Percentiles rank a stretch among this genome's conserved stretches.
These are phyloP conservation scores for Diaporthe vaccinii DNA, from an alignment of 2,329 filamentous ascomycete species.

Conservation along the genomic window DNA sequence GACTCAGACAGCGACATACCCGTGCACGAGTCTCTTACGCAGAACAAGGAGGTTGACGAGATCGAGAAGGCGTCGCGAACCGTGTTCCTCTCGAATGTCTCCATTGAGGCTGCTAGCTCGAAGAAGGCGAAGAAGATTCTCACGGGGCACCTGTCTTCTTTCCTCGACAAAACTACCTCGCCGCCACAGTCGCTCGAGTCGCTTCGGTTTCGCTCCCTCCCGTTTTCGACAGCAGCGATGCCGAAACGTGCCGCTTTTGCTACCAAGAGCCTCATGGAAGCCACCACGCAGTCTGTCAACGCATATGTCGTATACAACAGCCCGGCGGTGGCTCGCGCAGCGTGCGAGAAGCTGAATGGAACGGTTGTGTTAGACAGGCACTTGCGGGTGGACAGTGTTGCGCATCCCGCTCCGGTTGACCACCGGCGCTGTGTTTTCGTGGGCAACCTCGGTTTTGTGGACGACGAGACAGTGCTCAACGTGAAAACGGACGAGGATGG, in stretches of 20 bases:
- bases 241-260: constrained; percentile 97
- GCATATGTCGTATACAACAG: constrained; percentile 93
- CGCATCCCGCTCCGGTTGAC: constrained; percentile 86
- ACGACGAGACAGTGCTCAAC: constrained; percentile 83
- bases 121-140: constrained; percentile 85
- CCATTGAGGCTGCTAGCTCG: constrained; percentile 83
- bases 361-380: constrained; percentile 87
- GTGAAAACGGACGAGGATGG: constrained; percentile 75
- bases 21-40: constrained; percentile 70
- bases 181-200: constrained; percentile 84
- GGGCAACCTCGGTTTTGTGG: constrained; percentile 95
- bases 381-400: constrained; percentile 89
- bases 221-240: constrained; percentile 81
- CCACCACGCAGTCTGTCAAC: constrained; percentile 93
- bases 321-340: constrained; percentile 79
- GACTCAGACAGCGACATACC: constrained; percentile 59
- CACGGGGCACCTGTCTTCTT: constrained; percentile 81
- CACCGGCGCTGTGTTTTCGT: constrained; percentile 95
- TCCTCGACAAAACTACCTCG: constrained; percentile 69
- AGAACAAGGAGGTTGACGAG: constrained; percentile 70
- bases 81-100: constrained; percentile 93
- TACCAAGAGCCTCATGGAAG: constrained; percentile 89
- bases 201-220: constrained; percentile 92
- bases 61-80: constrained; percentile 90
- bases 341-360: constrained; percentile 84